These are phyloP conservation scores for Fremontodendron californicum DNA, from an alignment of 345 rosid species.

Conservation along the genomic window DNA sequence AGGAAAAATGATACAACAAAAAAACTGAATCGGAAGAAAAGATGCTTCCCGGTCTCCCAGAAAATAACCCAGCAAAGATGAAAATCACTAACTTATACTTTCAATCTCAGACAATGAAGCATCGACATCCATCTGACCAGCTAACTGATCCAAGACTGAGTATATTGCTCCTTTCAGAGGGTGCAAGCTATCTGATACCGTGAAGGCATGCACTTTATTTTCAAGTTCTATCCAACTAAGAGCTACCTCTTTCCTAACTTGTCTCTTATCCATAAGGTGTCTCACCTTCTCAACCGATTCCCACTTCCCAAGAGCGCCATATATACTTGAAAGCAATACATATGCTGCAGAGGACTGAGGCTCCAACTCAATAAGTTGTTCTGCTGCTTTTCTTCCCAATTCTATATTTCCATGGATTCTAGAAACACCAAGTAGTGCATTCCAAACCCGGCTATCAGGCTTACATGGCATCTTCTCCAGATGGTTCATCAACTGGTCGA, in stretches of 20 bases:
- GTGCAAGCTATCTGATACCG: conserved; percentile 45
- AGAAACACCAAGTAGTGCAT: conserved; percentile 51
- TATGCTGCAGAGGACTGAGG: conserved; percentile 58
- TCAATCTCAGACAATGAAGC: conserved; percentile 29
- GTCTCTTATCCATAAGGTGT: conserved; percentile 46
- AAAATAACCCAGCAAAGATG: conserved; percentile 3
- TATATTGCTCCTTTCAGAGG: conserved; percentile 44
- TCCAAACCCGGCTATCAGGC: conserved; percentile 46
- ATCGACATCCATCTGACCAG: conserved; percentile 42
- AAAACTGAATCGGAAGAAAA: neutral
- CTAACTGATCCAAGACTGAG: conserved; percentile 39
- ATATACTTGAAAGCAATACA: conserved; percentile 48
- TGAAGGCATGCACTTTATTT: conserved; percentile 44
- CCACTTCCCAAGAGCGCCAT: conserved; percentile 54
- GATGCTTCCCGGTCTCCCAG: neutral
- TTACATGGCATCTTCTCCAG: conserved; percentile 46
- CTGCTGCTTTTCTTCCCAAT: conserved; percentile 54
- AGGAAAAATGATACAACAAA: conserved; percentile 16
- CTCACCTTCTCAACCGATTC: conserved; percentile 55
- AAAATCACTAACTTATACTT: conserved; percentile 17
- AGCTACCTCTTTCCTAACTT: conserved; percentile 47
- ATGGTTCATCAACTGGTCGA: conserved; percentile 42
- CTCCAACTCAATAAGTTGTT: conserved; percentile 43
- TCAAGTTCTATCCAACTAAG: conserved; percentile 61
- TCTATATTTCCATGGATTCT: conserved; percentile 52